These are phyloP conservation scores for Talaromyces albobiverticillius DNA, from an alignment of 2,329 filamentous ascomycete genomes.

Conservation along the genomic window DNA sequence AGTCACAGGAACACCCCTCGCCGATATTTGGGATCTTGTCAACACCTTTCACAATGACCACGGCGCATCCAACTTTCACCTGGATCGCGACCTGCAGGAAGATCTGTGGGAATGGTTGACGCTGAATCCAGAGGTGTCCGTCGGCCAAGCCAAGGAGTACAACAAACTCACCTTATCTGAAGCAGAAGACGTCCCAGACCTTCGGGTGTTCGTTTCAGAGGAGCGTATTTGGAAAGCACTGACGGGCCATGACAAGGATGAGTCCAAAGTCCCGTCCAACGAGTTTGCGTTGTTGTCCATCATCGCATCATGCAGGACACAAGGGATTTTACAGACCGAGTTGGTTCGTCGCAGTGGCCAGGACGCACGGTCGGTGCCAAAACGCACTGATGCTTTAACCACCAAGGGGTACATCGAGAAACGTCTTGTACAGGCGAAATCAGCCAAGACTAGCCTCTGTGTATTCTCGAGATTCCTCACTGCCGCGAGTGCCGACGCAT, in stretches of 20 bases:
- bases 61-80: background rate
- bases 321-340: conserved; percentile 58
- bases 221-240: conserved; percentile 60
- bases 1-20: conserved; percentile 6
- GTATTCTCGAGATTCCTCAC: conserved; percentile 50
- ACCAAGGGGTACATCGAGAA: conserved; percentile 63
- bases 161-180: conserved; percentile 42
- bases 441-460: conserved; percentile 55
- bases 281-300: conserved; percentile 59
- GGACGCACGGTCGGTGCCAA: conserved; percentile 63
- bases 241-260: conserved; percentile 58
- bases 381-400: conserved; percentile 56
- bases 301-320: conserved; percentile 53
- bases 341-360: conserved; percentile 56
- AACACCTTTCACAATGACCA: conserved; percentile 2
- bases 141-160: conserved; percentile 42
- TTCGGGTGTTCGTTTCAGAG: conserved; percentile 48
- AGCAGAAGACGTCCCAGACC: conserved; percentile 26
- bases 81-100: conserved; percentile 53
- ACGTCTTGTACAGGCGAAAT: conserved; percentile 45
- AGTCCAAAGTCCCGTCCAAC: conserved; percentile 49
- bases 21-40: conserved; percentile 7
- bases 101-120: conserved; percentile 59
- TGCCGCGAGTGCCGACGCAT: conserved; percentile 16
- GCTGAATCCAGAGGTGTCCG: conserved; percentile 54